A percentile compares a stretch with the other conserved stretches of the same genome.
These are phyloP conservation scores for Venturia oleaginea DNA, from an alignment of 2,329 filamentous ascomycete genomes.

Conservation along the genomic window DNA sequence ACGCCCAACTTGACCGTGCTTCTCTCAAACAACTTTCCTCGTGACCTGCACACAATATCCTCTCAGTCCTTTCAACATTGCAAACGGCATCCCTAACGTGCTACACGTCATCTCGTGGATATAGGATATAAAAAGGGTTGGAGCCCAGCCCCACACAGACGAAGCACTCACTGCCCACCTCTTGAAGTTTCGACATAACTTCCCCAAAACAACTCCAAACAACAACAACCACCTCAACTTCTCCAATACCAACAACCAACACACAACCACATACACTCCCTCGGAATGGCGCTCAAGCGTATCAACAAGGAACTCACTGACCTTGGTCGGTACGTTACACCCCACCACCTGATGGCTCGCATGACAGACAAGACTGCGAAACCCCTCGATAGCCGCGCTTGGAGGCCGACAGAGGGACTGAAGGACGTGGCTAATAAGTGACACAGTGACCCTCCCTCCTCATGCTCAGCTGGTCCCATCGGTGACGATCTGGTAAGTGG, in stretches of 20 bases:
- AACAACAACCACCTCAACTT: background rate
- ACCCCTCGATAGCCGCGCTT: background rate
- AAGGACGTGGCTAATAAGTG: constrained; percentile 25
- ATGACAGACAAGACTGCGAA: constrained; percentile 24
- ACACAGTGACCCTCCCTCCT: constrained; percentile 87
- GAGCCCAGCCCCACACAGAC: background rate
- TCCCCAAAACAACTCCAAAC: constrained; percentile 3
- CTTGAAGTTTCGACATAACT: background rate
- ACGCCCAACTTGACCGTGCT: background rate
- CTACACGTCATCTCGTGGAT: background rate
- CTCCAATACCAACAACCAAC: background rate
- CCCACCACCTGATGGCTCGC: constrained; percentile 24
- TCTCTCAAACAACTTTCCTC: background rate
- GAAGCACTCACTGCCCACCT: background rate
- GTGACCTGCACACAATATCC: background rate
- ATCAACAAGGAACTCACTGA: constrained; percentile 93
- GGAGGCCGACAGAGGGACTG: background rate
- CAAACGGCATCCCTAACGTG: background rate
- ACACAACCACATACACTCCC: constrained; percentile 17
- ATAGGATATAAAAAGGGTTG: background rate
- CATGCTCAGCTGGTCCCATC: constrained; percentile 93
- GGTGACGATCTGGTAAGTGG: constrained; percentile 92
- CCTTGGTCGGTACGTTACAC: constrained; percentile 61
- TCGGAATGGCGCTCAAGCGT: constrained; percentile 75
- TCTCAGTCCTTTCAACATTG: background rate